Base-by-base conservation (phyloP, 495 filamentous ascomycete genomes). In the Aspergillus ellipticus region DNA sequence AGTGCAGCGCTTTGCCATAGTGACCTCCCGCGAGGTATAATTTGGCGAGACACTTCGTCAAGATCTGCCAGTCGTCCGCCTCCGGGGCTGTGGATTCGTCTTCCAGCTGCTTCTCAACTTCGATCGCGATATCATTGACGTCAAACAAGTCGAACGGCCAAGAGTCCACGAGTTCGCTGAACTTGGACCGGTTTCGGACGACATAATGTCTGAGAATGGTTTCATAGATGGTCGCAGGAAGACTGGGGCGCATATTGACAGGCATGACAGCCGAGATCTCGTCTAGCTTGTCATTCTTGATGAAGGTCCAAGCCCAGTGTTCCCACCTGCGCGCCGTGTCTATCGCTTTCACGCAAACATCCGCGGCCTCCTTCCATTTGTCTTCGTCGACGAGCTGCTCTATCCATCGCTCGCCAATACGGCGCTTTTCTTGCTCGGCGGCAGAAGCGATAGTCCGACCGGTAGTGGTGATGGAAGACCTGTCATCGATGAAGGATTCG, bases 361-460 rank as follows among this genome's bases (percentile, higher is more conserved):
- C 76, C 0, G 90, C 92, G 6, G 93, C 94, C 49, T 79, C 75
- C 2, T 67, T 63, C 95, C 95, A 98, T 51, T 92, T 79, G 11
- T 79, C 77, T 1, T 80, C 77, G 6, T 84, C 76, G 39, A 96
- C 78, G 22, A 96, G 81, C 59, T 96, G 89, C 42, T 92, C 85
- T 46, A 97, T 73, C 94, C 94, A 98, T 4, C 90, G 78, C 64
- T 96, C 95, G 20, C 94, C 94, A 59, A 98, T 88, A 11, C 89
- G 82, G 21, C 89, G 83, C 68, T 97, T 98, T 64, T 98, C 94
- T 58, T 89, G 91, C 51, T 95, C 88, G 0, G 86, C 85, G 0
- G 86, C 81, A 11, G 88, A 85, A 51, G 79, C 72, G 8, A 63
- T 58, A 1, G 66, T 59, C 16, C 68, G 66, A 53, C 69, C 73